Evolutionary conservation across 345 rosid genomes (phyloP), one percentile per base, ranked within the genome.

Genomic region (Schrenkiella parvula): DNA sequence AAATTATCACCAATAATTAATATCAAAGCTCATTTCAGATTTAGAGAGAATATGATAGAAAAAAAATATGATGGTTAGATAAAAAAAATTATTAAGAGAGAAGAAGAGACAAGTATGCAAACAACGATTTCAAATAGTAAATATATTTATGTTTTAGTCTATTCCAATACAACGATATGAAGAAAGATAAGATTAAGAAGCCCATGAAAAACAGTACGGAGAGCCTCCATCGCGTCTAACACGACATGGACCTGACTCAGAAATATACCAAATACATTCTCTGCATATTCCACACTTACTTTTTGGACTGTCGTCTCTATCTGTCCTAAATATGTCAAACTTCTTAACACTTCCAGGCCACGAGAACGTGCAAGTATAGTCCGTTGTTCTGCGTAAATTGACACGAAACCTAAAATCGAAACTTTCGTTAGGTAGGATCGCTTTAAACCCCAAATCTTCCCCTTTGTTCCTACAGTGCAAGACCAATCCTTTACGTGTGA

Each of bases 171-270:
- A 41, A n/a, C 2, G 1, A 2, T 41, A 52, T 52, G 57, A 26
- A 52, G 3, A 26, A 52, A 51, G 34, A 51, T 51, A 51, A 9
- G 6, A 66, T 51, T 52, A 51, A 35, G 34, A 65, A 13, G 6
- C 9, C 63, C 64, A 68, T 26, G 19, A 8, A 54, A 68, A 68
- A 42, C 64, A 68, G 42, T 8, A 54, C 9, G 64, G 53, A 31
- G 42, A 5, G 7, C 32, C 32, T 28, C 64, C 23, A 55, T 68
- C 43, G 22, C 64, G 31, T 41, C 53, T 68, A 9, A n/a, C 7
- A 53, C 54, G 64, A 68, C 69, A 47, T 44, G 69, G 57, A 18
- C 57, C 21, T 19, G 13, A 12, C 31, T 48, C 43, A 9, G 7
- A 18, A 3, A 68, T 42, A 21, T 42, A 6, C 54, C 72, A 55